Conservation (phyloP, 2,329 filamentous ascomycete species). For the Monilinia fructicola region DNA sequence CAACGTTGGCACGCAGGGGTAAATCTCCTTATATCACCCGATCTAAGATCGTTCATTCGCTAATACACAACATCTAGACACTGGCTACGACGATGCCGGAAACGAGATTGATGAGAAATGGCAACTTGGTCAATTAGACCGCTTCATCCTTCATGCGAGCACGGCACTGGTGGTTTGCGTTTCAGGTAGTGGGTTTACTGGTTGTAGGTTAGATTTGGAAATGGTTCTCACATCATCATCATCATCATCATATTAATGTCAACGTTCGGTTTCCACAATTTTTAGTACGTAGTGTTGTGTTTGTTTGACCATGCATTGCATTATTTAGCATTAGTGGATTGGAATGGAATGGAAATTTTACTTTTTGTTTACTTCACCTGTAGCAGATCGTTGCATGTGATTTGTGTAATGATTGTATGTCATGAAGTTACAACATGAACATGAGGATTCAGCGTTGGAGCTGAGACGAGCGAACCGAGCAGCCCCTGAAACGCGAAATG, state of each 20-base stretch:
- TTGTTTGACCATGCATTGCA: neutral
- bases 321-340: neutral
- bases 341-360: neutral
- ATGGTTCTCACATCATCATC: neutral
- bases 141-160: neutral
- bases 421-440: neutral
- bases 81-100: neutral
- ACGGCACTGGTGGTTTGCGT: neutral
- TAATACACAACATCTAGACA: conserved; percentile 10
- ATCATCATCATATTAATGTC: too few species aligned
- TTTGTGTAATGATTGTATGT: neutral
- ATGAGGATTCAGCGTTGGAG: neutral
- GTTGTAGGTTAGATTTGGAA: neutral
- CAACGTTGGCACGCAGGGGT: neutral
- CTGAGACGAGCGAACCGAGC: conserved; percentile 6
- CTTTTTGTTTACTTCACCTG: neutral
- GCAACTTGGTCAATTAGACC: neutral
- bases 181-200: neutral
- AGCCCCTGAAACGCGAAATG: conserved; percentile 12
- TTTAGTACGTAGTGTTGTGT: neutral
- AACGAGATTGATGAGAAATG: neutral
- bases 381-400: neutral
- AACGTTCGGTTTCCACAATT: neutral
- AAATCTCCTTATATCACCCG: neutral
- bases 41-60: neutral